Evolutionary conservation across 331 rosid species (phyloP).

Genomic region (Dryas integrifolia): DNA sequence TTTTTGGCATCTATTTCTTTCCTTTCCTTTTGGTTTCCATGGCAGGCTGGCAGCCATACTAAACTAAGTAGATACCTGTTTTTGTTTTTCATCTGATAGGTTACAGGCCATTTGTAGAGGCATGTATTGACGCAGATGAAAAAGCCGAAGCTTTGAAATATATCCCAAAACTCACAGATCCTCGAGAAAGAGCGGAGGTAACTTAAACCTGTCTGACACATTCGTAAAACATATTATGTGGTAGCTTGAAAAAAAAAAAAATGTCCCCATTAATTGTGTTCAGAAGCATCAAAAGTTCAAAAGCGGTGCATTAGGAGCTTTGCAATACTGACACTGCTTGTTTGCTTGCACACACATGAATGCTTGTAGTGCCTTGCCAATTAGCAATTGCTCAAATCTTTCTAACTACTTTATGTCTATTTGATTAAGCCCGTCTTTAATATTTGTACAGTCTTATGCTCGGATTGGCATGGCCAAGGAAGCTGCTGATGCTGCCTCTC

Average conservation of each 20-base stretch:
- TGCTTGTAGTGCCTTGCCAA: background rate
- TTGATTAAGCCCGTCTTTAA: slow-evolving; percentile 13
- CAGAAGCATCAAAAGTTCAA: background rate
- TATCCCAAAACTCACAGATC: slow-evolving; percentile 90
- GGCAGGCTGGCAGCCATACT: slow-evolving; percentile 8
- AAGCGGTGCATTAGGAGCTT: background rate
- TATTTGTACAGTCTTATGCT: slow-evolving; percentile 71
- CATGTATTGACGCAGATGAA: slow-evolving; percentile 94
- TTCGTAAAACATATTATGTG: background rate
- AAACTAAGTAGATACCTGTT: slow-evolving; percentile 3
- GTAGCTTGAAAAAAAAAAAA: background rate
- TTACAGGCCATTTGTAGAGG: slow-evolving; percentile 91
- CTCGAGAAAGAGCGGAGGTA: slow-evolving; percentile 97
- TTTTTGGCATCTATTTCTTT: background rate
- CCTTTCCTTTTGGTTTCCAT: background rate
- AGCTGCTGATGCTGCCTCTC: slow-evolving; percentile 97
- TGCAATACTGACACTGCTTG: too few relatives aligned
- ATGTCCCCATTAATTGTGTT: background rate
- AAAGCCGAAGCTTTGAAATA: slow-evolving; percentile 88
- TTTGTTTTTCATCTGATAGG: slow-evolving; percentile 46
- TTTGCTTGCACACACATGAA: background rate
- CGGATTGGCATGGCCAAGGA: slow-evolving; percentile 96
- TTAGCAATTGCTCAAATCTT: background rate
- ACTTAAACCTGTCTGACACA: slow-evolving; percentile 6
- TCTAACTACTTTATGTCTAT: background rate